Evolutionary conservation across 768 basidiomycete species (phyloP), one percentile per base, ranked within the genome.

Genomic region (Mycena filopes): DNA sequence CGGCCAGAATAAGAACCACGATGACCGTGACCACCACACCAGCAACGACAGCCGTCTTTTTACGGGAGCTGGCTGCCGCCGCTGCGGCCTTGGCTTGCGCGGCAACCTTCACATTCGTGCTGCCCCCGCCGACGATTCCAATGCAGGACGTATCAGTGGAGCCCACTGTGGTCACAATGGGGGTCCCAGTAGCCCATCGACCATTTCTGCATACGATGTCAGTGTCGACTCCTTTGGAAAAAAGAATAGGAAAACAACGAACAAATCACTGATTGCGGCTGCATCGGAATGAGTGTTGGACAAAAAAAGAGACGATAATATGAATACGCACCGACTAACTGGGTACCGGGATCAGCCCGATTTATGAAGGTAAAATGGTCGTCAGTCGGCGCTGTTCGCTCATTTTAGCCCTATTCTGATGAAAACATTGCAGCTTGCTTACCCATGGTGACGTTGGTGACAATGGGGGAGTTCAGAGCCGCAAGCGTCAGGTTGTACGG

Each of bases 191-290:
- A 4, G 77, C 80, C 75, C 78, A 79, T 40, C 73, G 73, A 13
- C 80, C 81, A 33, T 76, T 78, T n/a, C 83, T 84, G 66, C 42
- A 51, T 42, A 59, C 28, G 45, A 33, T 25, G 29, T 51, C 45
- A 66, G 49, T 51, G 20, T 38, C 36, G 33, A 42, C 54, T 54
- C 26, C 28, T 23, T n/a, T 15, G 40, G 4, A 3, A 13, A 38
- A 46, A 20, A 41, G 13, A 55, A 50, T 4, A 36, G 51, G 38
- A 49, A 47, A 16, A 79, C 84, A 16, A 79, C 84, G 78, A 60
- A 85, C 84, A 76, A 73, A 70, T 85, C 80, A 42, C 74, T 74
- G 49, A 82, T 72, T 36, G 78, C 74, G 56, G 73, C 84, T 84
- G 57, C 38, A 26, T 45, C 38, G 33, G 25, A 31, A 60, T 61